Evolutionary conservation across 1,139 yeast genomes (phyloP).

Genomic region (Lodderomyces jiufengensis): DNA sequence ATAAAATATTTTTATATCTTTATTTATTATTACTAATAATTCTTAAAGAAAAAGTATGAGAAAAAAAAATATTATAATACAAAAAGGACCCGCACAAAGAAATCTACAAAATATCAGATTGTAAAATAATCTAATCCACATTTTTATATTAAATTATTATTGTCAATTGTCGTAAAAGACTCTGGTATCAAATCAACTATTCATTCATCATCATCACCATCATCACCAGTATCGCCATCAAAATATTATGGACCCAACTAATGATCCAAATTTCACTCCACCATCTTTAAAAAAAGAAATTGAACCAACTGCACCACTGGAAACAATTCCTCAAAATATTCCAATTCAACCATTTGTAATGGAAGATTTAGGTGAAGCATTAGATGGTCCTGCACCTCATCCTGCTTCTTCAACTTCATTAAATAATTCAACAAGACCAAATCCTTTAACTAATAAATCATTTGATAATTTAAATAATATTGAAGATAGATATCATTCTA

Average conservation of each 20-base stretch:
- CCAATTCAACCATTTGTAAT: conserved; percentile 73
- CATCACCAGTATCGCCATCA: too few species aligned
- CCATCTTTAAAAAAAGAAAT: conserved; percentile 59
- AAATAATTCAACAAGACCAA: conserved; percentile 8
- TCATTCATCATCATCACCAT: too few species aligned
- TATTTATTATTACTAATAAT: too few species aligned
- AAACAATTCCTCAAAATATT: conserved; percentile 67
- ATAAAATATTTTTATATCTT: too few species aligned
- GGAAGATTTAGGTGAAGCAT: conserved; percentile 67
- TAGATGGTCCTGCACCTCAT: conserved; percentile 72
- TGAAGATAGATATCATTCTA: conserved; percentile 22
- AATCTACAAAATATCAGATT: too few species aligned
- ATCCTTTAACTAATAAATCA: conserved; percentile 5
- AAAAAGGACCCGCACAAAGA: too few species aligned
- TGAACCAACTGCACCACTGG: conserved; percentile 69
- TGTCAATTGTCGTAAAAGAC: too few species aligned
- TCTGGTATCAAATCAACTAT: too few species aligned
- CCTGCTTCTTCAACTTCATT: conserved; percentile 24
- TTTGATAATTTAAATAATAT: conserved; percentile 8
- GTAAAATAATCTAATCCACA: too few species aligned
- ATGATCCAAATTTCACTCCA: conserved; percentile 74
- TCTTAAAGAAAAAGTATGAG: too few species aligned
- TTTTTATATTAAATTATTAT: too few species aligned
- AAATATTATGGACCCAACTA: conserved; percentile 73
- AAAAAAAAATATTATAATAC: too few species aligned